Evolutionary conservation across 2,329 filamentous ascomycete genomes (phyloP).

Genomic region (Fusarium sublunatum): DNA sequence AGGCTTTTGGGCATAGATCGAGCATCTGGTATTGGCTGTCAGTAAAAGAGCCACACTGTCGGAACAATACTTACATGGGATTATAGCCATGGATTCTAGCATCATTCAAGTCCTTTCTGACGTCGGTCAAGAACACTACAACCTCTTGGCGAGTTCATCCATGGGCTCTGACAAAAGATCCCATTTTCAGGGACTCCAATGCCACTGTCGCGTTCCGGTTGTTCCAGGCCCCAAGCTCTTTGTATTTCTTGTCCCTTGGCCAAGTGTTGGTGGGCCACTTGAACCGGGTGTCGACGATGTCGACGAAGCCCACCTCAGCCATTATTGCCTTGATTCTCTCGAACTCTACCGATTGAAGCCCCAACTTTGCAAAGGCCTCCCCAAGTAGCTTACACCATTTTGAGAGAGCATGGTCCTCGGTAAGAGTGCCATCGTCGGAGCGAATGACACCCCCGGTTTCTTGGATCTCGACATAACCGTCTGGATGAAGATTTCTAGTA

Average conservation of each 20-base stretch:
- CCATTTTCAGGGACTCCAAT: conserved; percentile 20
- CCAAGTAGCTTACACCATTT: conserved; percentile 11
- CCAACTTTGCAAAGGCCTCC: conserved; percentile 6
- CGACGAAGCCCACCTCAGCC: conserved; percentile 2
- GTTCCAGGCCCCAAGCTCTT: conserved; percentile 22
- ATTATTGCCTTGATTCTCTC: conserved; percentile 14
- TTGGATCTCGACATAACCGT: conserved; percentile 13
- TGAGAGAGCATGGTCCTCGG: background rate
- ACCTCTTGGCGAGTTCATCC: conserved; percentile 28
- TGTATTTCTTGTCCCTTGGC: conserved; percentile 25
- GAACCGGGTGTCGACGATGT: background rate
- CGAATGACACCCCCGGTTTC: background rate
- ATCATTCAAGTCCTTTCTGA: conserved; percentile 25
- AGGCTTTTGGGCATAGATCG: background rate
- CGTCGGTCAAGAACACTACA: conserved; percentile 9
- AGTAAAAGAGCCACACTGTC: background rate
- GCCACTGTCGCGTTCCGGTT: background rate
- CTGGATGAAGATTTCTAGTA: background rate
- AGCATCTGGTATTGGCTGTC: background rate
- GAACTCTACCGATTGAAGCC: background rate
- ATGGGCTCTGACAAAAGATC: conserved; percentile 12
- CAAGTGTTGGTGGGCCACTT: conserved; percentile 27
- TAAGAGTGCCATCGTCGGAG: conserved; percentile 15
- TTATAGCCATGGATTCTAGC: conserved; percentile 28
- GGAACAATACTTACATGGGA: conserved; percentile 12